phyloP scores from a whole-genome alignment of 2,329 filamentous ascomycete genomes.

The Ceratocystis lukuohia region DNA sequence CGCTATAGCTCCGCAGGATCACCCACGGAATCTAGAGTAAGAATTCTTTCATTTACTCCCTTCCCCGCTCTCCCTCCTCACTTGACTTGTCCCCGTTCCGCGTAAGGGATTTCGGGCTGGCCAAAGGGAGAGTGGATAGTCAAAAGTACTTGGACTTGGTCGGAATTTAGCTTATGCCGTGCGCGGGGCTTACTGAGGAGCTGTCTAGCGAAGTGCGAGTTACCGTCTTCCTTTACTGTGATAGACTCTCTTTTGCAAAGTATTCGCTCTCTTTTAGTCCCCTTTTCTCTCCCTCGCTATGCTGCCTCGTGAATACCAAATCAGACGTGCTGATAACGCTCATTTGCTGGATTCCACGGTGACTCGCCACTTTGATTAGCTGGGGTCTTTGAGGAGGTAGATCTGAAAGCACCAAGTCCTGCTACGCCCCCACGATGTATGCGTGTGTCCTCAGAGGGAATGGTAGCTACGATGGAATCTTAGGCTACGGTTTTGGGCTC shows the following conservation, averaged over 20 bases:
- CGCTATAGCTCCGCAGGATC: neutral
- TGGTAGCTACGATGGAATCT: neutral
- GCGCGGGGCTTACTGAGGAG: neutral
- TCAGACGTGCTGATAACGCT: neutral
- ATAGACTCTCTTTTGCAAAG: neutral
- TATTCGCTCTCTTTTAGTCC: neutral
- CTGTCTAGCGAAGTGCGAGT: neutral
- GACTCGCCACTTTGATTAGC: neutral
- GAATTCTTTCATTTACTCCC: neutral
- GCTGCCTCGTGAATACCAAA: neutral
- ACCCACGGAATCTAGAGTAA: neutral
- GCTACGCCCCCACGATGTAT: too few relatives aligned
- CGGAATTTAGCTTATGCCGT: neutral
- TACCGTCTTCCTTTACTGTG: neutral
- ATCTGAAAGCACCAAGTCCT: too few relatives aligned
- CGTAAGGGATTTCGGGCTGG: neutral
- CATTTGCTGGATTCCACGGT: neutral
- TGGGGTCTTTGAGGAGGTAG: too few relatives aligned
- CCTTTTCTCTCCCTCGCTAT: neutral
- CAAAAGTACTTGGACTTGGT: constrained; percentile 1
- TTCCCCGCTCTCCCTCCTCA: neutral
- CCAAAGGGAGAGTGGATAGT: neutral
- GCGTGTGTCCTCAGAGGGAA: neutral
- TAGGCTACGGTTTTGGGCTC: neutral
- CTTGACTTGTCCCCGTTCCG: neutral